These are phyloP conservation scores for Prasinococcaceae sp. DNA, from an alignment of 139 green algal species.

Conservation along the genomic window DNA sequence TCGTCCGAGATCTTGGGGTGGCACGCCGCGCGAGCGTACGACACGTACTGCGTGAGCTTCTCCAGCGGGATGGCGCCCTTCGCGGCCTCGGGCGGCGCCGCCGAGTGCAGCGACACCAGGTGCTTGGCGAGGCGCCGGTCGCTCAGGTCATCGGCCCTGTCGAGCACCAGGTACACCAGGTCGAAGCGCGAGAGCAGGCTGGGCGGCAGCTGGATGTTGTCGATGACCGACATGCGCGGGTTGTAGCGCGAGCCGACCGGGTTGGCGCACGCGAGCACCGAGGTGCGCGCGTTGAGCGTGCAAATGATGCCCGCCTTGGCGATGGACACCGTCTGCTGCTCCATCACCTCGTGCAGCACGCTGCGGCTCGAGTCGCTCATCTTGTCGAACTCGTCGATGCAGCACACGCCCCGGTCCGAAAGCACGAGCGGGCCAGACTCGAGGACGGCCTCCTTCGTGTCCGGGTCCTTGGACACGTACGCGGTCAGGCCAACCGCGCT, in stretches of 20 bases:
- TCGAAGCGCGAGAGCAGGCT: constrained; percentile 83
- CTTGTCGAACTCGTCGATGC: constrained; percentile 99
- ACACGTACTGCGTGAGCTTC: constrained; percentile 76
- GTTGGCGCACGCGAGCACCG: constrained; percentile 62
- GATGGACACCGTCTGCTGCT: constrained; percentile 96
- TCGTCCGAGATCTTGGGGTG: constrained; percentile 55
- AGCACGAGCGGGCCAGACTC: constrained; percentile 92
- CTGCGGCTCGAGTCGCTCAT: constrained; percentile 81
- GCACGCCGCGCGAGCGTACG: constrained; percentile 48
- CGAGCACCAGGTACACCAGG: constrained; percentile 89
- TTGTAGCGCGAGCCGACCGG: constrained; percentile 70
- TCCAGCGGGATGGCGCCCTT: constrained; percentile 38
- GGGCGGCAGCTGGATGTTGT: constrained; percentile 95
- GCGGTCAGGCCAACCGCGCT: constrained; percentile 89
- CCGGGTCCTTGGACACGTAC: constrained; percentile 83
- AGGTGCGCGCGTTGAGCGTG: constrained; percentile 89
- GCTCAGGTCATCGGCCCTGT: constrained; percentile 64
- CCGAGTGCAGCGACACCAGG: constrained; percentile 74
- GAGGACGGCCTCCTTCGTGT: constrained; percentile 86
- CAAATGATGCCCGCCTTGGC: constrained; percentile 97
- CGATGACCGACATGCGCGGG: constrained; percentile 63
- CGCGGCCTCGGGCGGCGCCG: constrained; percentile 12
- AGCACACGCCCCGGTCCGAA: constrained; percentile 82
- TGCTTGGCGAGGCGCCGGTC: constrained; percentile 78
- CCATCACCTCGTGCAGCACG: constrained; percentile 87